Base-by-base conservation (phyloP, 1,284 basidiomycete species). In the Ganoderma sinense region DNA sequence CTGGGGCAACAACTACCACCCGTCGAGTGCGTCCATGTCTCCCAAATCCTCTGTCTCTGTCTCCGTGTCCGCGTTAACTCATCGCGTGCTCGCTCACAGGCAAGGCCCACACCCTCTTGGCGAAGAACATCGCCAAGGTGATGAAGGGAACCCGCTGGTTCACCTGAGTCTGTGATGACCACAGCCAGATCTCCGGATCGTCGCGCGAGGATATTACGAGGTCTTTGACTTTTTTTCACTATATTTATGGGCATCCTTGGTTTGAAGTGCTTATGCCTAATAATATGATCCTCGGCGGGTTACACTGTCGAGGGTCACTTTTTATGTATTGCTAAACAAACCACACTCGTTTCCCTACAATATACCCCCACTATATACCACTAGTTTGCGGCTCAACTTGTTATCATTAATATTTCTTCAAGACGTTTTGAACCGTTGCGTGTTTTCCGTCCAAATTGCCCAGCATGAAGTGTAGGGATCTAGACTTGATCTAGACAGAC, bases 1-100 rank as follows among this genome's bases (percentile, higher is more conserved):
- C 83, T 89, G 88, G 88, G 86, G 85, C 1, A 73, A 73, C 68
- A 71, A 73, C 66, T 71, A 68, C 62, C 72, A 73, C 23, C 69
- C 68, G 36, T 70, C 66, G 10, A 73, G 69, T 63, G 29, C 51
- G 51, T 62, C 23, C 10, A n/a, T 48, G 16, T 33, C 16, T 64
- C 39, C 11, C 18, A 31, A 31, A 40, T 33, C n/a, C n/a, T n/a
- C n/a, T 10, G 10, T 61, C 13, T 62, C 2, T 36, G 29, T 53
- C n/a, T 53, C 8, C 11, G 36, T 39, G 8, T 53, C 48, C 26
- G 48, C 23, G n/a, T 53, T 14, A 53, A 23, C 48, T 53, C 4
- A 53, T 3, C 23, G 6, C 36, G 65, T 31, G 45, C n/a, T 23
- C 43, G 14, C 40, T 39, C 53, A 13, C 23, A 76, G 76, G 69